Evolutionary conservation across 148 eudicot species (phyloP).

Genomic region (Limonium bicolor): DNA sequence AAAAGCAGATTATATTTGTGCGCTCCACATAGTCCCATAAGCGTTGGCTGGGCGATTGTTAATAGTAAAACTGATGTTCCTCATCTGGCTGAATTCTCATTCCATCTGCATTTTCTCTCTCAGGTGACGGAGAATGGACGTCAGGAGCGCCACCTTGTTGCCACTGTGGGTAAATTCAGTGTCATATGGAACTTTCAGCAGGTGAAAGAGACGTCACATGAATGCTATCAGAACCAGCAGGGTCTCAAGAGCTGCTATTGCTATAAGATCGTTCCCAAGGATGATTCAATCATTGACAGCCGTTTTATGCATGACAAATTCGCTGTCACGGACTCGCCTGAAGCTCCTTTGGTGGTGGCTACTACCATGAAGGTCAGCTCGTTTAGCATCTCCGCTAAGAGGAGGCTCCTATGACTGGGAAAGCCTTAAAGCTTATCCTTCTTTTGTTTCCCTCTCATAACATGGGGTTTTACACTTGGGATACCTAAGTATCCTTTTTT

Average conservation of each 20-base stretch:
- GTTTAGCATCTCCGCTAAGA: conserved; percentile 28
- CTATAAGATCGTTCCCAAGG: conserved; percentile 38
- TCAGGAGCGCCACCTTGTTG: conserved; percentile 44
- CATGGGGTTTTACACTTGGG: neutral
- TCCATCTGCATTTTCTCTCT: no score
- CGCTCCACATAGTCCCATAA: no score
- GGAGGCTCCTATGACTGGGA: conserved; percentile 3
- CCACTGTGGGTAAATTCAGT: conserved; percentile 39
- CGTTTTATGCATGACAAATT: conserved; percentile 47
- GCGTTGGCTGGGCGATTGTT: no score
- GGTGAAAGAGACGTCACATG: conserved; percentile 36
- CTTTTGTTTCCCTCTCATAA: neutral
- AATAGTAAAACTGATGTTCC: no score
- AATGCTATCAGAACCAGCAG: conserved; percentile 35
- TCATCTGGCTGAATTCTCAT: no score
- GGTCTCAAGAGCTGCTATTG: conserved; percentile 46
- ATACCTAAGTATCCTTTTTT: no score
- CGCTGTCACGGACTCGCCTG: conserved; percentile 33
- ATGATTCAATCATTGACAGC: conserved; percentile 33
- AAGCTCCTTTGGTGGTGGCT: conserved; percentile 43
- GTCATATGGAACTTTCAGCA: conserved; percentile 48
- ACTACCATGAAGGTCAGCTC: conserved; percentile 41
- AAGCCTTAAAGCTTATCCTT: neutral
- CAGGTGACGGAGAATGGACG: conserved; percentile 43
- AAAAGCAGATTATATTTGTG: no score